Conservation (phyloP, 2,329 filamentous ascomycete genomes). For the Ceratocystiopsis brevicomis region DNA sequence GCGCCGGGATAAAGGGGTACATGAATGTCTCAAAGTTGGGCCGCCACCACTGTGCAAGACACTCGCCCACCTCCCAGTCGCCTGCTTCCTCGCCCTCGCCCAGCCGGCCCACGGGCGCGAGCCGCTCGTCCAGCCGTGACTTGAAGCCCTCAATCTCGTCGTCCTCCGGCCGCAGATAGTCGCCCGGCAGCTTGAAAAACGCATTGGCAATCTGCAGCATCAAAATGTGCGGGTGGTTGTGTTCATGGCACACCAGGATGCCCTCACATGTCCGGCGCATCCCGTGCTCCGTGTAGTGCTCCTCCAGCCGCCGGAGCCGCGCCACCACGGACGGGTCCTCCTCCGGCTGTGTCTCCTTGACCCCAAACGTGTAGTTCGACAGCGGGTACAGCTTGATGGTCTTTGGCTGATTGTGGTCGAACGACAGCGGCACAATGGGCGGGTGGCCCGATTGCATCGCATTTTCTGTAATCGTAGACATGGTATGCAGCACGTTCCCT, state of each 20-base stretch:
- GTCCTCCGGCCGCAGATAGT: constrained; percentile 77
- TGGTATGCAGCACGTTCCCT: constrained; percentile 17
- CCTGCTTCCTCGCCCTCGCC: constrained; percentile 68
- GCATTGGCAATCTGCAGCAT: constrained; percentile 99
- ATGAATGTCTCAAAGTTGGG: constrained; percentile 99
- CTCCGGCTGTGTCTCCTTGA: constrained; percentile 94
- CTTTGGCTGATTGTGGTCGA: constrained; percentile 74
- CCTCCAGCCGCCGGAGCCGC: constrained; percentile 80
- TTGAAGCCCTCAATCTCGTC: constrained; percentile 95
- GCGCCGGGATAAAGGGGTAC: constrained; percentile 94
- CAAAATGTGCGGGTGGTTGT: constrained; percentile 95
- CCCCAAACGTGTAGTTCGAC: constrained; percentile 97
- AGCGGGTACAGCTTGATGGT: constrained; percentile 86
- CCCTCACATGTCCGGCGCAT: constrained; percentile 97
- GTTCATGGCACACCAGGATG: constrained; percentile 93
- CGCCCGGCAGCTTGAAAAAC: constrained; percentile 96
- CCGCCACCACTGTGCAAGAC: constrained; percentile 93
- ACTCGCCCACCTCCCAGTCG: constrained; percentile 90
- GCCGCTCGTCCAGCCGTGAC: constrained; percentile 70
- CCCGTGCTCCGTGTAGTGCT: constrained; percentile 79
- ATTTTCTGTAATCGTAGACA: constrained; percentile 70
- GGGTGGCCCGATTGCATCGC: constrained; percentile 60
- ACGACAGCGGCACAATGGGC: constrained; percentile 62
- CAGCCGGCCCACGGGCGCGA: constrained; percentile 76
- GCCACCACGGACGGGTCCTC: constrained; percentile 92